A percentile compares a stretch with the other conserved stretches of the same genome.
Evolutionary conservation across 169 alveolate species (phyloP).

Genomic region (Neospora caninum): DNA sequence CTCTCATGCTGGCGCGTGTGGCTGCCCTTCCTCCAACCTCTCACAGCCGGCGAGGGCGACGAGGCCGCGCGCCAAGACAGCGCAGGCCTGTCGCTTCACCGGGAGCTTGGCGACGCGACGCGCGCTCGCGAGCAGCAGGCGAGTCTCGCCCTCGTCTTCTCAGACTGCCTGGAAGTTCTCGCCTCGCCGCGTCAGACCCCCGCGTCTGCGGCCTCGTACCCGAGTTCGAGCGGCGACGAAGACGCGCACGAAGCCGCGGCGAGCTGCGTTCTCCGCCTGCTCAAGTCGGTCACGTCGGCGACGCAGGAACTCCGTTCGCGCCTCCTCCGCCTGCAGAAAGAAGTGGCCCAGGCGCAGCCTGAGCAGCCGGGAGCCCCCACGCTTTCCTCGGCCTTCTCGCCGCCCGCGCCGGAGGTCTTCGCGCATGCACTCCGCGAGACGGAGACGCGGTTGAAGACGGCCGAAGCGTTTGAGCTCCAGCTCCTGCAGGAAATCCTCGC

Average conservation of each 20-base stretch:
- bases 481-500: neutral
- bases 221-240: neutral
- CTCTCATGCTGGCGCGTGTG: constrained; percentile 4
- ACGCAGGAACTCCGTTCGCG: neutral
- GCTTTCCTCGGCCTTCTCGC: neutral
- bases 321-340: neutral
- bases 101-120: neutral
- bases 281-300: neutral
- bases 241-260: neutral
- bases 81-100: neutral
- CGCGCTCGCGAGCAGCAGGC: neutral
- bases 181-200: neutral
- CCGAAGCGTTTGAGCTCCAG: neutral
- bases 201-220: neutral
- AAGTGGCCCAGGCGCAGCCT: neutral
- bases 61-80: neutral
- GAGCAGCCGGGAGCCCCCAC: neutral
- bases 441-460: neutral
- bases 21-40: constrained; percentile 1
- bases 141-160: neutral
- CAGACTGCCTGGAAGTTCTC: neutral
- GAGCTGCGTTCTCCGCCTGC: constrained; percentile 3
- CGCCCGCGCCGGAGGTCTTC: neutral
- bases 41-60: neutral
- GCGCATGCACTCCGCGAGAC: neutral